Percentiles rank a stretch among this genome's conserved stretches.
Evolutionary conservation across 2,329 filamentous ascomycete species (phyloP).

Genomic region (Falciphora oryzae): DNA sequence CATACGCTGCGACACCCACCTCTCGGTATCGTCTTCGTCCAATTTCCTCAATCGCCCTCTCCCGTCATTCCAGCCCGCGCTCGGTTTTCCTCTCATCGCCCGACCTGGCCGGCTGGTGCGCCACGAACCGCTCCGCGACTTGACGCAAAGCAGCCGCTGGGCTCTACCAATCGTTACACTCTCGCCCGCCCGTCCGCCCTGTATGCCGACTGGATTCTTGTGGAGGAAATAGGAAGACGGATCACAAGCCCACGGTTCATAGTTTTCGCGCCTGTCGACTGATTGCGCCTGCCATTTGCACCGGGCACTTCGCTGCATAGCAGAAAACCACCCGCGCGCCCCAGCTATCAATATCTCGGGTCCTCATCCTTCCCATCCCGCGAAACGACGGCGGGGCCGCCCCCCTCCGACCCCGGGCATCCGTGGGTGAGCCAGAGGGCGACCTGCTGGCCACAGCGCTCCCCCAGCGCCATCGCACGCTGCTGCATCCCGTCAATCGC

Average conservation of each 20-base stretch:
- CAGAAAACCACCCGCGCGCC: neutral
- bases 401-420: neutral
- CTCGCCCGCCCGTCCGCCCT: constrained; percentile 15
- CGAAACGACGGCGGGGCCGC: neutral
- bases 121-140: no score
- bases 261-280: neutral
- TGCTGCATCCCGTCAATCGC: neutral
- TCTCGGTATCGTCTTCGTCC: neutral
- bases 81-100: no score
- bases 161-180: constrained; percentile 11
- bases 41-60: neutral
- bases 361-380: neutral
- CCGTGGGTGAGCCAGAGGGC: neutral
- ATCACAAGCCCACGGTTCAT: neutral
- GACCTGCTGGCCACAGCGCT: neutral
- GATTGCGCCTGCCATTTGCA: neutral
- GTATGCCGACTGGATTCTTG: neutral
- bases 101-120: no score
- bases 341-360: neutral
- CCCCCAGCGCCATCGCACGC: neutral
- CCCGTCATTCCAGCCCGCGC: neutral
- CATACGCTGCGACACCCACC: no score
- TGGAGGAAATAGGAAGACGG: neutral
- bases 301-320: neutral
- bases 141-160: neutral